Conservation (phyloP, 192 early-diverging fungal species). For the Mortierella antarctica region DNA sequence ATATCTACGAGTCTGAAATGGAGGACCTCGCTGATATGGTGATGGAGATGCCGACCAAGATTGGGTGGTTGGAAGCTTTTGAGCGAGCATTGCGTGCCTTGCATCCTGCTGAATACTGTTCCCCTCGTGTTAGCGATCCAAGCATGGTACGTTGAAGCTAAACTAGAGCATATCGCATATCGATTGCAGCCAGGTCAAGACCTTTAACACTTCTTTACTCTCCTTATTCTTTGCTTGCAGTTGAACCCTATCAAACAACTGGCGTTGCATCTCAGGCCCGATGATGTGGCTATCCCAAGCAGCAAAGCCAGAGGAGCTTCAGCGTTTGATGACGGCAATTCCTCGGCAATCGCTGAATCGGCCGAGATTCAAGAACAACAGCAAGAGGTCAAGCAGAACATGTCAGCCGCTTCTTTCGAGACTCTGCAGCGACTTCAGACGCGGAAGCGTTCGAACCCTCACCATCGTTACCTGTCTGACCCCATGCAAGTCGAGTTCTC, state of each 20-base stretch:
- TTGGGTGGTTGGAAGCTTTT: constrained; percentile 35
- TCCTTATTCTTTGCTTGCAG: neutral
- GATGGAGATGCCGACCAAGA: constrained; percentile 6
- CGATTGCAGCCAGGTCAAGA: neutral
- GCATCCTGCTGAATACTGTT: constrained; percentile 1
- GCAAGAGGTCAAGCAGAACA: constrained; percentile 27
- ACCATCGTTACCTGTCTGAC: constrained; percentile 13
- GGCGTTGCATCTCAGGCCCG: constrained; percentile 9
- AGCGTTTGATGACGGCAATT: neutral
- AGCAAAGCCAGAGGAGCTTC: neutral
- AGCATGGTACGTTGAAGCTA: constrained; percentile 14
- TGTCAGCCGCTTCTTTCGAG: constrained; percentile 27
- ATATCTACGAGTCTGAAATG: constrained; percentile 48
- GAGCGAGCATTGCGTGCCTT: constrained; percentile 13
- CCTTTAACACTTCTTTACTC: neutral
- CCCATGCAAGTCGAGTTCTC: constrained; percentile 42
- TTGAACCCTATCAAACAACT: constrained; percentile 19
- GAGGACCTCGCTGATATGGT: constrained; percentile 43
- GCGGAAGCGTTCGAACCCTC: constrained; percentile 17
- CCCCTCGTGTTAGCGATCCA: neutral
- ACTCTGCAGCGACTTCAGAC: constrained; percentile 27
- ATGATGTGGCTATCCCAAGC: neutral
- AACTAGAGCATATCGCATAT: neutral
- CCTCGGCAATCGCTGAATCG: neutral
- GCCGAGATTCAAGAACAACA: neutral